These are phyloP conservation scores for Ganoderma boninense DNA, from an alignment of 1,284 basidiomycete genomes.

Conservation along the genomic window DNA sequence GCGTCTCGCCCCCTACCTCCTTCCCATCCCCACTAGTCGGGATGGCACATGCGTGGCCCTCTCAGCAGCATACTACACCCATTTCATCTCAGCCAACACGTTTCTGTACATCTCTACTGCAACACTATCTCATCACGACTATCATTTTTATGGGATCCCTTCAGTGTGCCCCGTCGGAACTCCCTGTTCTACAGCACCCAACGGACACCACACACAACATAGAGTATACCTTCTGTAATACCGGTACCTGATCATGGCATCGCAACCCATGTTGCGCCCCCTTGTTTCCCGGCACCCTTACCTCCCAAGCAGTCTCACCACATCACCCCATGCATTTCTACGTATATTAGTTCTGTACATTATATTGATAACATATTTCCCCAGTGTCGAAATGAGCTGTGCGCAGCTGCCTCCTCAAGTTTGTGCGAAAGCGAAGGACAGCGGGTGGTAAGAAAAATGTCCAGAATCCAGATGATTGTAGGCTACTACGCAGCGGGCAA, in stretches of 20 bases:
- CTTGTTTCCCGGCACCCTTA: slow-evolving; percentile 9
- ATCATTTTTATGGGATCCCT: slow-evolving; percentile 16
- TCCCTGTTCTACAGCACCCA: slow-evolving; percentile 5
- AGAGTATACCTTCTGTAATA: slow-evolving; percentile 6
- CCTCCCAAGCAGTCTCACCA: background rate
- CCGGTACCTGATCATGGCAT: slow-evolving; percentile 7
- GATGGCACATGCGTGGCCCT: background rate
- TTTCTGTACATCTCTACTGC: slow-evolving; percentile 19
- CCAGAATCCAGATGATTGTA: background rate
- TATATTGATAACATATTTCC: slow-evolving; percentile 26
- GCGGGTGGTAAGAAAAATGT: background rate
- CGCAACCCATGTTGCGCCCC: slow-evolving; percentile 20
- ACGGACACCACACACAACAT: slow-evolving; percentile 10
- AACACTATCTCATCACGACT: slow-evolving; percentile 13
- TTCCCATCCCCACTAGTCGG: background rate
- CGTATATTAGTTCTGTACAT: slow-evolving; percentile 29
- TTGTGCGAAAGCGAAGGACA: slow-evolving; percentile 8
- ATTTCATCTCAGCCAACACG: background rate
- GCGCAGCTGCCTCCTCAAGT: background rate
- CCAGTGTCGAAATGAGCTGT: background rate
- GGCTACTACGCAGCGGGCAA: background rate
- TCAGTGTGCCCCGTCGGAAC: slow-evolving; percentile 7
- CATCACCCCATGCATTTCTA: slow-evolving; percentile 23
- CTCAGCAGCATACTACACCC: background rate
- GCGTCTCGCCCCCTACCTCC: background rate